Evolutionary conservation across 179 eudicot species (phyloP), one percentile per base, ranked within the genome.

Genomic region (Patellifolia procumbens): DNA sequence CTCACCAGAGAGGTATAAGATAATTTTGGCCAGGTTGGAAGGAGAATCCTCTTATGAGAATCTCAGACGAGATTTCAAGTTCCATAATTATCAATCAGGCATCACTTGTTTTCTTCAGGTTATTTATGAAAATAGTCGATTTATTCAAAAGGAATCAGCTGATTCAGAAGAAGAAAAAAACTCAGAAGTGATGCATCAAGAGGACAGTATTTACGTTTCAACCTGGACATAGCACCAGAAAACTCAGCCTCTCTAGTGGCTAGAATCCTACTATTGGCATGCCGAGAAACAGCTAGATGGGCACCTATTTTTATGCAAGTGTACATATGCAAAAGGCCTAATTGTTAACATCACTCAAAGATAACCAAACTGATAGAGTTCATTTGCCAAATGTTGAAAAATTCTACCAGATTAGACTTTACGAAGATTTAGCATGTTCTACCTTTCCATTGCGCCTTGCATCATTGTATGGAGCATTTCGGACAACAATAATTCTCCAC

Each of bases 371-470:
- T 16, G 45, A 20, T 22, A 46, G 8, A 74, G n/a, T 42, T 60
- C 42, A 73, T 31, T 60, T 19, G 1, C 56, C 43, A 43, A 59
- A 43, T 37, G 39, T 7, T 45, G 43, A 16, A 45, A 26, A 16
- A 20, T 34, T 63, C 43, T 65, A 11, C 76, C 45, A 62, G 39
- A 46, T 28, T 48, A 34, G 24, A 46, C 46, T 20, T 2, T 29
- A 34, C 32, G 19, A 65, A 10, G 9, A 2, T 10, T 9, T 24
- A 37, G 39, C 62, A 75, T 28, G 62, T 16, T 55, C 48, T 78
- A 93, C 98, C 97, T 93, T 93, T 71, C 97, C 98, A 84, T 93
- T 93, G 43, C 97, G 91, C 73, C 98, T 90, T 13, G 98, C 64
- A 79, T 93, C 98, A 65, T 77, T 45, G 76, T 93, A 93, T 59